A percentile compares a stretch with the other conserved stretches of the same genome.
Evolutionary conservation across 345 rosid species (phyloP).

Genomic region (Viola odorata): DNA sequence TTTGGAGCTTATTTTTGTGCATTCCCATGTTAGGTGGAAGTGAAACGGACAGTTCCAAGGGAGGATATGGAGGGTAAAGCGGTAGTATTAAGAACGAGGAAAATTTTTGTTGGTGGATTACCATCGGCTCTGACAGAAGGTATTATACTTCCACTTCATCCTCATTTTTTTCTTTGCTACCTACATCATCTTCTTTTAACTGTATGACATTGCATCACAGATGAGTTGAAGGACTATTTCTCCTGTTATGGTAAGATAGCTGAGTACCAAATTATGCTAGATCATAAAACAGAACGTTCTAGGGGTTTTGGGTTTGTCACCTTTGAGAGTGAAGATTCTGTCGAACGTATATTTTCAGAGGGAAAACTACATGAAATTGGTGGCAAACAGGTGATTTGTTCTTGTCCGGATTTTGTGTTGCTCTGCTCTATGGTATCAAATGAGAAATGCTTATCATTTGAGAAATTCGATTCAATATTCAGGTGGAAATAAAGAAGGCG

Average conservation of each 20-base stretch:
- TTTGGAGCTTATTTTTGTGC: constrained; percentile 1
- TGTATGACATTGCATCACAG: constrained; percentile 9
- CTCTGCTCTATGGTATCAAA: not conserved
- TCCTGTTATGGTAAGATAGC: constrained; percentile 20
- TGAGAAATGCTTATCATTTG: not conserved
- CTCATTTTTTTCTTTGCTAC: not conserved
- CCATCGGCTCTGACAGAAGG: constrained; percentile 26
- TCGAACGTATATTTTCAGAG: constrained; percentile 21
- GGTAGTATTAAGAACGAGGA: constrained; percentile 15
- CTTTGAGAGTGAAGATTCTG: constrained; percentile 28
- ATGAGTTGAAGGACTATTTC: constrained; percentile 25
- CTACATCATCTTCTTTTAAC: not conserved
- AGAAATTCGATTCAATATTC: not conserved
- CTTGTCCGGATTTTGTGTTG: not conserved
- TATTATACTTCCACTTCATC: not conserved
- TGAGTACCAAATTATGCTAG: constrained; percentile 27
- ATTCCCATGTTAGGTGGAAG: constrained; percentile 25
- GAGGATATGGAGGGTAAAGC: constrained; percentile 19
- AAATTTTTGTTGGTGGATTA: constrained; percentile 31
- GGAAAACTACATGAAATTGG: constrained; percentile 24
- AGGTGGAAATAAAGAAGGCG: constrained; percentile 33
- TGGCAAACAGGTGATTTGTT: constrained; percentile 21
- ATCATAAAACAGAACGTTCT: constrained; percentile 29
- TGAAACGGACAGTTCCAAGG: constrained; percentile 32
- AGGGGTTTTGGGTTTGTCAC: constrained; percentile 35